phyloP scores from a whole-genome alignment of 2,329 filamentous ascomycete species.

The Apiospora malaysiana region DNA sequence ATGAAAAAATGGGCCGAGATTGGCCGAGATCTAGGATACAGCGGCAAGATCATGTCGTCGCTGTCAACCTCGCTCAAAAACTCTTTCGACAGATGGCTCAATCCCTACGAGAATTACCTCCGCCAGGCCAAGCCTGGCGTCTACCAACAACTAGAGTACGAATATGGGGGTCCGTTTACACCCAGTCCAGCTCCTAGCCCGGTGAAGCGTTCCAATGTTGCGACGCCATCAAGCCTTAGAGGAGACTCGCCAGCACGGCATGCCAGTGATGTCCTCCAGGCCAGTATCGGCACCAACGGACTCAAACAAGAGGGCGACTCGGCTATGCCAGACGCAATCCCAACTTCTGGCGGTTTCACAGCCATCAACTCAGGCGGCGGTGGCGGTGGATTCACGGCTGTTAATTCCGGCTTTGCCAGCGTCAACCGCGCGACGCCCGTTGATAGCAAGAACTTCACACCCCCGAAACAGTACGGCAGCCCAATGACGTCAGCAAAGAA shows the following conservation, averaged over 20 bases:
- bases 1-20: constrained; percentile 99
- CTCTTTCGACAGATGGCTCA: constrained; percentile 95
- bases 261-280: constrained; percentile 59
- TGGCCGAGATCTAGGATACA: constrained; percentile 93
- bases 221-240: constrained; percentile 63
- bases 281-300: constrained; percentile 47
- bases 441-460: constrained; percentile 64
- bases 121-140: constrained; percentile 90
- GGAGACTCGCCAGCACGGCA: constrained; percentile 71
- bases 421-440: constrained; percentile 61
- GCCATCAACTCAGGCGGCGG: constrained; percentile 60
- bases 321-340: constrained; percentile 52
- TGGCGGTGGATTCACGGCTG: constrained; percentile 64
- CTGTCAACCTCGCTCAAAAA: constrained; percentile 97
- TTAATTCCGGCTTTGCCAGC: constrained; percentile 73
- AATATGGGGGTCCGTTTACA: constrained; percentile 91
- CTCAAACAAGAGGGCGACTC: constrained; percentile 53
- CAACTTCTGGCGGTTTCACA: constrained; percentile 63
- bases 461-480: constrained; percentile 66
- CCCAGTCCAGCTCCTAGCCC: constrained; percentile 74
- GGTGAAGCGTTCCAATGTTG: constrained; percentile 67
- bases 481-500: constrained; percentile 68
- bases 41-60: constrained; percentile 99
- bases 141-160: constrained; percentile 92
- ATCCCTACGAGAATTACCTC: constrained; percentile 95